Base-by-base conservation (phyloP, 139 green algal genomes). In the Marvania coccoides region DNA sequence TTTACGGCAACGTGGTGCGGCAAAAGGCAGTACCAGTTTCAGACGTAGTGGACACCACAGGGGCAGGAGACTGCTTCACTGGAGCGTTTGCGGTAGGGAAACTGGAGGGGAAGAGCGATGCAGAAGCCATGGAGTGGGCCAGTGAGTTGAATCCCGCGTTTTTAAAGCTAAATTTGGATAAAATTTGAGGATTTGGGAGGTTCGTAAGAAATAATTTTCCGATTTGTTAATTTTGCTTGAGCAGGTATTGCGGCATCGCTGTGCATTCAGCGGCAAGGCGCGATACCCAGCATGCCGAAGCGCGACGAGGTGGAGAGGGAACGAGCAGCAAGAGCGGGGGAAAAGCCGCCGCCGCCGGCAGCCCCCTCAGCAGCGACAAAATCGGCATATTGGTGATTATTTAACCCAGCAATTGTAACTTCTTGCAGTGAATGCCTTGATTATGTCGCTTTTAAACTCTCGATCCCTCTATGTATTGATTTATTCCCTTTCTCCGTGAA, bases 21-120 rank as follows among this genome's bases (percentile, higher is more conserved):
- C 59, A 70, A 42, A 29, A 38, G 33, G 60, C 69, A 34, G 31
- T 23, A 5, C 45, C 31, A 2, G 69, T 75, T 31, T 13, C 34
- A 2, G 13, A 67, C 55, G 86, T 95, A 3, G 78, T 93, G 14
- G 88, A 95, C 74, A 96, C 90, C 4, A 95, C 87, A 38, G 91
- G 91, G 23, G 91, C 91, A 6, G 91, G 91, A 3, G 91, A 97
- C 70, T 95, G 88, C 80, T 97, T 95, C 81, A 97, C 91, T 3
- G 91, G 80, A 6, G 86, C 89, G 2, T 95, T 83, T 60, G 84
- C 81, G 14, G 88, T 96, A 30, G 90, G 74, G 3, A 47, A 86
- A 8, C 63, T 95, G 47, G 77, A 95, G 69, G 90, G 88, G 29
- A 67, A 61, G 62, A 23, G 37, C 0, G 24, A 68, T n/a, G n/a